These are phyloP conservation scores for Chamaecrista fasciculata DNA, from an alignment of 306 rosid genomes.

Conservation along the genomic window DNA sequence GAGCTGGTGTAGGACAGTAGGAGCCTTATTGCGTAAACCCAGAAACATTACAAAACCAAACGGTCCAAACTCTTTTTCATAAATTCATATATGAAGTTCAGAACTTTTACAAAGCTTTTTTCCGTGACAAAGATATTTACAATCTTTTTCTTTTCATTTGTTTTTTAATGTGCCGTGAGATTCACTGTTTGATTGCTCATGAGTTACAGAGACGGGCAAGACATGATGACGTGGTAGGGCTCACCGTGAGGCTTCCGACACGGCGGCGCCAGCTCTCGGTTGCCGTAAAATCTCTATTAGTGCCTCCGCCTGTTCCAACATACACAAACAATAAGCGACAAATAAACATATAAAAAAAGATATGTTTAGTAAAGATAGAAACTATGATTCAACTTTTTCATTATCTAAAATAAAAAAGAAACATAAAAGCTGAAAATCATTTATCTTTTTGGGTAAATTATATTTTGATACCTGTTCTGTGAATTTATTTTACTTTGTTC, in stretches of 20 bases:
- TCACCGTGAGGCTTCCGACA: slow-evolving; percentile 42
- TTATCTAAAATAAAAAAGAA: background rate
- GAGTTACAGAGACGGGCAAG: slow-evolving; percentile 18
- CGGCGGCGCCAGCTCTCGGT: slow-evolving; percentile 81
- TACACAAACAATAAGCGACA: slow-evolving; percentile 37
- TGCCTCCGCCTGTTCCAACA: slow-evolving; percentile 81
- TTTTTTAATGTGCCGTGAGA: background rate
- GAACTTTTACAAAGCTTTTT: slow-evolving; percentile 40
- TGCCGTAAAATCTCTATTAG: slow-evolving; percentile 83
- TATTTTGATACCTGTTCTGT: no score
- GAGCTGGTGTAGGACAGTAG: background rate
- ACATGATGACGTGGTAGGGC: slow-evolving; percentile 24
- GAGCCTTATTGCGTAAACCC: background rate
- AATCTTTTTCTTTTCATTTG: background rate
- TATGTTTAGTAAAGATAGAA: no score
- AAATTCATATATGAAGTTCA: no score
- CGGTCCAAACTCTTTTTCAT: slow-evolving; percentile 15
- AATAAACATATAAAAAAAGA: no score
- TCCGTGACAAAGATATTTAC: slow-evolving; percentile 37
- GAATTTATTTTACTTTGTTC: no score
- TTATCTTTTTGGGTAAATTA: no score
- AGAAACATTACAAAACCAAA: slow-evolving; percentile 25
- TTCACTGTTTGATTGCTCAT: slow-evolving; percentile 12
- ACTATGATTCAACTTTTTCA: no score
- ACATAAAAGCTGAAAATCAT: background rate